phyloP scores from a whole-genome alignment of 371 early-diverging fungal genomes.

The Nematocida parisii region DNA sequence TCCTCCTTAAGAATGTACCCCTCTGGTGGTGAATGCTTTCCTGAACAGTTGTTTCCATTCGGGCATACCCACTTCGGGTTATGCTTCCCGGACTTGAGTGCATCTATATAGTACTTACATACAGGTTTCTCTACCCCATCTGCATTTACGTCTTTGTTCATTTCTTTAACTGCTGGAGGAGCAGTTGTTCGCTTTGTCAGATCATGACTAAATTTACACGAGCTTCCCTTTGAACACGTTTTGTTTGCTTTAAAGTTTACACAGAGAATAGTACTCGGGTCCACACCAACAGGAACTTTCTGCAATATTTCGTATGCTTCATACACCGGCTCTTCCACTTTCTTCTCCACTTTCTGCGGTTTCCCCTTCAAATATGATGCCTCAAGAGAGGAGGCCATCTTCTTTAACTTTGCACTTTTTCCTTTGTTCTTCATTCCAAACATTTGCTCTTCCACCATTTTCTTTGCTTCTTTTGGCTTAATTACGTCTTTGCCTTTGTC shows the following conservation, averaged over 20 bases:
- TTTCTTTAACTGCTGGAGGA: not conserved
- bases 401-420: conserved; percentile 55
- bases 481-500: conserved; percentile 44
- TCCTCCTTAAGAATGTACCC: conserved; percentile 78
- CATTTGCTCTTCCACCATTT: conserved; percentile 57
- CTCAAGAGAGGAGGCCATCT: conserved; percentile 49
- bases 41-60: conserved; percentile 79
- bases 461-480: conserved; percentile 59
- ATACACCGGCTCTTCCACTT: conserved; percentile 10
- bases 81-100: conserved; percentile 89
- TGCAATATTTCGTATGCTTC: conserved; percentile 74
- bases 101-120: conserved; percentile 95
- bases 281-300: conserved; percentile 90
- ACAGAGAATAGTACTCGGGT: conserved; percentile 95
- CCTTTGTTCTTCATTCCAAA: conserved; percentile 60
- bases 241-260: conserved; percentile 80
- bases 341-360: conserved; percentile 19
- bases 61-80: conserved; percentile 98
- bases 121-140: conserved; percentile 82
- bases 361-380: conserved; percentile 50
- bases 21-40: conserved; percentile 89
- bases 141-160: conserved; percentile 83
- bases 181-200: conserved; percentile 80
- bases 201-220: conserved; percentile 97
- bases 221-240: conserved; percentile 81